Base-by-base conservation (phyloP, 768 basidiomycete species). In the Panus rudis region DNA sequence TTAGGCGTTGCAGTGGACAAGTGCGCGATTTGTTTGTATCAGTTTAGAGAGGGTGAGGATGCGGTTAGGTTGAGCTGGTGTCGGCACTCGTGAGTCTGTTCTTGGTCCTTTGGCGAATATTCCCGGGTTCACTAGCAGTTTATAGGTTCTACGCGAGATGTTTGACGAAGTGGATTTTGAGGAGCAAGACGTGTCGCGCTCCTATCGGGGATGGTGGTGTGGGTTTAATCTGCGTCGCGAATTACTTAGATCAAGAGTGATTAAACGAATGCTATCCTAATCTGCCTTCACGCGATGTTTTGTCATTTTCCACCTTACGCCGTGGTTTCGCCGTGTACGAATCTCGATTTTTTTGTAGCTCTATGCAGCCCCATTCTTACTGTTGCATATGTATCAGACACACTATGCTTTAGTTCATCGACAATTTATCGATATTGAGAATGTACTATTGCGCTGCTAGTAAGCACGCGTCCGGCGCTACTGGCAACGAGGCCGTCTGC, bases 21-120 rank as follows among this genome's bases (percentile, higher is more conserved):
- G 54, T 90, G 87, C 60, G 73, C 79, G 30, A 79, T 87, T 39
- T 89, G 87, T 57, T 63, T 86, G 57, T 72, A 70, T 37, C 81
- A 81, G 62, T 89, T 85, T 64, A 78, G 67, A 61, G 68, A 64
- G 6, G 73, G 63, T 14, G 80, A 88, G 45, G 51, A 54, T 43
- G 82, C 73, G 12, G 72, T 72, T 25, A 53, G 84, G 60, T 72
- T 75, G 3, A 72, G 73, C 12, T 62, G 56, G 16, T 89, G 85
- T 58, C 68, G 65, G 48, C 85, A 88, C 63, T 67, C 72, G 57
- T 76, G 39, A 53, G 68, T 63, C 8, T 35, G 45, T 26, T 21
- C 25, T 34, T 22, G 12, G 24, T 17, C 6, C 14, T 51, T 53
- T 30, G 42, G 22, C 37, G 31, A 16, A 45, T 20, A 42, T 27